Evolutionary conservation across 2,329 filamentous ascomycete species (phyloP).

Genomic region (Cytospora leucostoma): DNA sequence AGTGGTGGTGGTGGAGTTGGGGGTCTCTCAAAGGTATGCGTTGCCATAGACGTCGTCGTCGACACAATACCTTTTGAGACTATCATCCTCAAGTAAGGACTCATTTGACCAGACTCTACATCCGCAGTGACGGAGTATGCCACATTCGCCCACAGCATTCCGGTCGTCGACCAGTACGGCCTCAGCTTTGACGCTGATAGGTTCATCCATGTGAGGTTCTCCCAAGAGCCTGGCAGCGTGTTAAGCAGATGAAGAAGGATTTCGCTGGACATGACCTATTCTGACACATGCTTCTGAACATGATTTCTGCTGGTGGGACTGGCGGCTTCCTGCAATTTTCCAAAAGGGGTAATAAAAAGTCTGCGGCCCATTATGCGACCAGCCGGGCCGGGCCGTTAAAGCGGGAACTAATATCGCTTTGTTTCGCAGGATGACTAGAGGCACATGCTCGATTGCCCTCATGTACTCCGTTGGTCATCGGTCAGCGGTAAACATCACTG

Average conservation of each 20-base stretch:
- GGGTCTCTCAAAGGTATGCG: too few species aligned
- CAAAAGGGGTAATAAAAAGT: not conserved
- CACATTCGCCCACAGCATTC: not conserved
- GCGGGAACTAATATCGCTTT: not conserved
- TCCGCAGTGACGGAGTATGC: not conserved
- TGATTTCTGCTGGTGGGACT: not conserved
- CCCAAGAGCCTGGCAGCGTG: not conserved
- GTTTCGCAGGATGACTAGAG: not conserved
- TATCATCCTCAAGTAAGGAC: too few species aligned
- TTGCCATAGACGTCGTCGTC: too few species aligned
- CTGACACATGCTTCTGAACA: not conserved
- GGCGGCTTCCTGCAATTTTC: not conserved
- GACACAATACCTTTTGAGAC: too few species aligned
- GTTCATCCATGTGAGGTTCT: not conserved
- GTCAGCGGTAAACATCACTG: not conserved
- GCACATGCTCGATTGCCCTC: not conserved
- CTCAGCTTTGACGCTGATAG: not conserved
- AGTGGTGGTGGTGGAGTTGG: too few species aligned
- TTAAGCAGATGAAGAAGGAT: not conserved
- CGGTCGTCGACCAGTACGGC: not conserved
- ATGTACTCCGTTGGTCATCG: too few species aligned
- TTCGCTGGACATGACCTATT: not conserved
- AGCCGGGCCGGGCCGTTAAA: not conserved
- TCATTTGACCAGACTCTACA: too few species aligned
- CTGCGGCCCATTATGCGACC: slow-evolving; percentile 8